Evolutionary conservation across 2,329 filamentous ascomycete species (phyloP).

Genomic region (Coniella lustricola): DNA sequence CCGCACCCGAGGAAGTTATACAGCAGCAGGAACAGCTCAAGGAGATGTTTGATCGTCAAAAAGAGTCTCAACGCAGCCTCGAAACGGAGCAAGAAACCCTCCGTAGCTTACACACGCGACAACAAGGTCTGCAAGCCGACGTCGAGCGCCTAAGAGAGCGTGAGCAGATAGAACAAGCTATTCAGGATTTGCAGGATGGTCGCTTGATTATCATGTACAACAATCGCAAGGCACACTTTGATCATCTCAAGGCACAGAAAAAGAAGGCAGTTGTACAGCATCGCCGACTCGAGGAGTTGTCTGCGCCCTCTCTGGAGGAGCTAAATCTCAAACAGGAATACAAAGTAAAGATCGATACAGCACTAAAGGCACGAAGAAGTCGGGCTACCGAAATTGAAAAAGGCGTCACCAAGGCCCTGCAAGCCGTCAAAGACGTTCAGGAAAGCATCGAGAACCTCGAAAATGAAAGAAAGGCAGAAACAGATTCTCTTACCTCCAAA

Average conservation of each 20-base stretch:
- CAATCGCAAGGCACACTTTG: slow-evolving; percentile 40
- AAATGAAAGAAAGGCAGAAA: slow-evolving; percentile 45
- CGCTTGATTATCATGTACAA: slow-evolving; percentile 61
- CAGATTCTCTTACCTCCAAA: slow-evolving; percentile 39
- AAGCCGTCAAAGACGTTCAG: slow-evolving; percentile 32
- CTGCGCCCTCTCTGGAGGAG: slow-evolving; percentile 61
- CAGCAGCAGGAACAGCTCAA: slow-evolving; percentile 72
- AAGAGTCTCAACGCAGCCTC: slow-evolving; percentile 51
- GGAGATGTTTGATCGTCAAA: slow-evolving; percentile 61
- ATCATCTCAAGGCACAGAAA: slow-evolving; percentile 47
- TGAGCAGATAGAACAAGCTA: slow-evolving; percentile 56
- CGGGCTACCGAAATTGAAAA: slow-evolving; percentile 48
- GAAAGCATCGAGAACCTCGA: slow-evolving; percentile 39
- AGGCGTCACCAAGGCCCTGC: slow-evolving; percentile 37
- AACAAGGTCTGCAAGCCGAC: slow-evolving; percentile 68
- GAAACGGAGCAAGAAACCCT: slow-evolving; percentile 56
- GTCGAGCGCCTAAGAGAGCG: slow-evolving; percentile 78
- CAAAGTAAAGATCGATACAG: slow-evolving; percentile 44
- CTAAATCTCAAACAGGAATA: slow-evolving; percentile 68
- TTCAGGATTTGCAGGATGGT: slow-evolving; percentile 58
- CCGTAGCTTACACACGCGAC: slow-evolving; percentile 61
- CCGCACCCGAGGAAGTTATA: slow-evolving; percentile 74
- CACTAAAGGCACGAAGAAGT: slow-evolving; percentile 47
- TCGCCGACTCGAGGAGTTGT: slow-evolving; percentile 48
- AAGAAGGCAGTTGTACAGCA: slow-evolving; percentile 51